Base-by-base conservation (phyloP, 768 basidiomycete genomes). In the Serpula lacrymans region DNA sequence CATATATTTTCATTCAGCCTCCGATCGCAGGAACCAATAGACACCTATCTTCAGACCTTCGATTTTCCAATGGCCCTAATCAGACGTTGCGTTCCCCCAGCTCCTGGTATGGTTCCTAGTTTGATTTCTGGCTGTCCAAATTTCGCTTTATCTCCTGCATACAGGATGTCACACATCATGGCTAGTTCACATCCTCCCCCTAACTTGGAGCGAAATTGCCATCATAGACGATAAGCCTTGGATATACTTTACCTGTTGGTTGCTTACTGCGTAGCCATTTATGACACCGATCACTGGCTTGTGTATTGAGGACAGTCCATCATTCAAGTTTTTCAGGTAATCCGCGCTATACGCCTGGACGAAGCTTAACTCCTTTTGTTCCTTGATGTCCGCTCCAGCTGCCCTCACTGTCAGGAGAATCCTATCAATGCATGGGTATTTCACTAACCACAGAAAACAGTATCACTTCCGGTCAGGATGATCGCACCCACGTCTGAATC, bases 331-430 rank as follows among this genome's bases (percentile, higher is more conserved):
- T 42, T 46, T 48, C 34, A 78, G 64, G 48, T 76, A 77, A 47
- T 72, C 67, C 12, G 46, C 45, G 31, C 55, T 65, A 59, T 76
- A 76, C 12, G 68, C 72, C 23, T 65, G 53, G 24, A 72, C 60
- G 42, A 76, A 72, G 67, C 69, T 90, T 88, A 68, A 56, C 20
- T 90, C 87, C 62, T 88, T 92, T 88, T 97, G 96, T 63, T 97
- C 94, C 65, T 94, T 97, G 67, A 98, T 97, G 63, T 98, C 95
- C 10, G 95, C 95, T 2, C 95, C 92, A 48, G 93, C 92, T 88
- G 43, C 13, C 26, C 33, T 13, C 22, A 32, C 20, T 12, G 2
- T 21, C 22, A 48, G 28, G 34, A 17, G 14, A 17, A 13, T n/a
- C 11, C 5, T n/a, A n/a, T n/a, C n/a, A n/a, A n/a, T n/a, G n/a